A percentile compares a stretch with the other conserved stretches of the same genome.
Conservation (phyloP, 176 grass and related monocot species). For the Zoysia pacifica region DNA sequence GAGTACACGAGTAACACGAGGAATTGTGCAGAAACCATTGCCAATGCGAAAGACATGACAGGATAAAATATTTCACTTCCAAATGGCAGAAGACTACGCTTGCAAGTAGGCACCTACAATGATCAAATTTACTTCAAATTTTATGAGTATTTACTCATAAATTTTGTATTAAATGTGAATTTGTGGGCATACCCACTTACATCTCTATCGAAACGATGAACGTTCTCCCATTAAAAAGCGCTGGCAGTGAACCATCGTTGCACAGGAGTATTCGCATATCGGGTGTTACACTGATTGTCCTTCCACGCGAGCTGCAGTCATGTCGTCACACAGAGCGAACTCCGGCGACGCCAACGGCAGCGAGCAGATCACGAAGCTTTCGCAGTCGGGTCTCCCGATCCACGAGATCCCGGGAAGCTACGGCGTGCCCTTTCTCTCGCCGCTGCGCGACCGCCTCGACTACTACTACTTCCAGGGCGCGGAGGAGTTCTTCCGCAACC, state of each 20-base stretch:
- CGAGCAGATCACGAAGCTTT: constrained; percentile 25
- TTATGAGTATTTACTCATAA: too few relatives aligned
- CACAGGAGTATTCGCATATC: not conserved
- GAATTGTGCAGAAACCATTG: too few relatives aligned
- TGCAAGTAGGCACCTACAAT: too few relatives aligned
- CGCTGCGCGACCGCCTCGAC: constrained; percentile 61
- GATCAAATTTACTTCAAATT: too few relatives aligned
- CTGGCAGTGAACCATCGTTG: not conserved
- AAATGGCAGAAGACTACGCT: too few relatives aligned
- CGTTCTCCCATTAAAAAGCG: not conserved
- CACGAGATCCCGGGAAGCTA: constrained; percentile 58
- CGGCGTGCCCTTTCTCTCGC: constrained; percentile 60
- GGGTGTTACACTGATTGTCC: not conserved
- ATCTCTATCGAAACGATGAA: not conserved
- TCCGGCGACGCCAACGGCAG: not conserved
- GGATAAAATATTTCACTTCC: too few relatives aligned
- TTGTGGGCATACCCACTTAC: too few relatives aligned
- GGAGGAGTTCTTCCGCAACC: constrained; percentile 64
- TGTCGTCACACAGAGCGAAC: constrained; percentile 1
- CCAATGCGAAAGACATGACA: too few relatives aligned
- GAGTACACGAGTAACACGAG: too few relatives aligned
- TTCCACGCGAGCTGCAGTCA: not conserved
- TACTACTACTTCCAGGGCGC: constrained; percentile 81
- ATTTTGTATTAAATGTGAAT: too few relatives aligned
- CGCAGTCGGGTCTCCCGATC: constrained; percentile 52